Evolutionary conservation across 768 basidiomycete species (phyloP), one percentile per base, ranked within the genome.

Genomic region (Saitozyma podzolica): DNA sequence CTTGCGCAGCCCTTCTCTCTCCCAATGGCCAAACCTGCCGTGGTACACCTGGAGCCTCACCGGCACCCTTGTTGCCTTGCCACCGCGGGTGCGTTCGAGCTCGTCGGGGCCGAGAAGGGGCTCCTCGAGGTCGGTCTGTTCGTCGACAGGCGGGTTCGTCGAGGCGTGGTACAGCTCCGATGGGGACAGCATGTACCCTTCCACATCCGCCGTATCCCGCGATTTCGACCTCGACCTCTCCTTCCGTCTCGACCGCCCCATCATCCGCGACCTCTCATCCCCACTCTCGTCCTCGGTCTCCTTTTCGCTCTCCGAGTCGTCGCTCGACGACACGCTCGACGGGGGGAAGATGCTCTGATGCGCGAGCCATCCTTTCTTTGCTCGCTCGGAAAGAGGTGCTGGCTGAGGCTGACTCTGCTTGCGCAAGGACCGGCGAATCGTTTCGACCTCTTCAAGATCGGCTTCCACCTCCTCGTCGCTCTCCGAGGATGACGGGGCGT

Each of bases 341-440:
- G 73, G 62, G 9, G 78, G 78, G 45, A 77, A 79, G 13, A 79
- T 66, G 59, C 69, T 72, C 50, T 76, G 76, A 68, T 79, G 78
- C 8, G 75, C 78, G n/a, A 73, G 53, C 78, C 78, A 79, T 6
- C 78, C 78, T 56, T 67, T 74, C 56, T 65, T 67, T 19, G 69
- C 64, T 42, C 69, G 54, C 43, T 70, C 65, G n/a, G 64, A 65
- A n/a, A 63, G 42, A 8, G 49, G 20, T 47, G 51, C 40, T 64
- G 43, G 61, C 8, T 56, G 17, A 40, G n/a, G 29, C 39, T 59
- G 40, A 20, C 40, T 37, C 42, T 20, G 59, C 8, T 58, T 52
- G 8, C 60, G 43, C 7, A 72, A 58, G 7, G 66, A 64, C 47
- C 66, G 49, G 19, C 73, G 60, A 0, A 74, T 52, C 9, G 62